Conservation (phyloP, 257 asterid species). For the Linaria vulgaris region DNA sequence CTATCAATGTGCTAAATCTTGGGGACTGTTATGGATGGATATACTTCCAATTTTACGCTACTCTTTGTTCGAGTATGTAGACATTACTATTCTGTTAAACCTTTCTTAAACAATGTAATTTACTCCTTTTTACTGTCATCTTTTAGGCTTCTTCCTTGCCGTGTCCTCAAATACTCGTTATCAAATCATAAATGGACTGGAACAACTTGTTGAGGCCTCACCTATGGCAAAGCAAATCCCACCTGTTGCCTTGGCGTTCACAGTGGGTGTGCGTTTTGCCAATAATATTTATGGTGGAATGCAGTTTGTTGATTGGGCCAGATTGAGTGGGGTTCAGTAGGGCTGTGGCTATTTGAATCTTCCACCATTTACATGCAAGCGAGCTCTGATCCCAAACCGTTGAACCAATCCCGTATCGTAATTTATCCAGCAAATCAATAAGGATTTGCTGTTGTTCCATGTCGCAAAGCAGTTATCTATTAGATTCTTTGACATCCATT, state of each 20-base stretch:
- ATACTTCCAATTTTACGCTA: too few relatives aligned
- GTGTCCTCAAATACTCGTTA: constrained; percentile 88
- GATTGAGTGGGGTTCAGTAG: constrained; percentile 80
- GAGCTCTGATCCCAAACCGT: background rate
- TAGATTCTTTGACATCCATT: background rate
- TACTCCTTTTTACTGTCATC: constrained; percentile 8
- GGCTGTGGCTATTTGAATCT: background rate
- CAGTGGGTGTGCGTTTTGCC: constrained; percentile 83
- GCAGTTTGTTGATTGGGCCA: constrained; percentile 98
- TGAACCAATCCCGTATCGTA: background rate
- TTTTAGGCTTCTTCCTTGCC: constrained; percentile 75
- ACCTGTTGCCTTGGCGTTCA: constrained; percentile 81
- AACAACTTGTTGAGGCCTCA: constrained; percentile 64
- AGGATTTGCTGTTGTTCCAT: background rate
- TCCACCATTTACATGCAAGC: background rate
- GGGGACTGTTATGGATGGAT: too few relatives aligned
- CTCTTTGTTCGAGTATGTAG: too few relatives aligned
- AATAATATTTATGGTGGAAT: constrained; percentile 85
- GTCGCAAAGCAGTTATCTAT: background rate
- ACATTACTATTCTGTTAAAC: too few relatives aligned
- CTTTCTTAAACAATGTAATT: background rate
- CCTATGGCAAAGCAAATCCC: constrained; percentile 69
- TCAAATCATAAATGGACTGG: constrained; percentile 85
- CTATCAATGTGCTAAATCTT: too few relatives aligned
- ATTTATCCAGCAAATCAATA: background rate